Base-by-base conservation (phyloP, 805 yeast genomes). In the Lipomyces starkeyi region DNA sequence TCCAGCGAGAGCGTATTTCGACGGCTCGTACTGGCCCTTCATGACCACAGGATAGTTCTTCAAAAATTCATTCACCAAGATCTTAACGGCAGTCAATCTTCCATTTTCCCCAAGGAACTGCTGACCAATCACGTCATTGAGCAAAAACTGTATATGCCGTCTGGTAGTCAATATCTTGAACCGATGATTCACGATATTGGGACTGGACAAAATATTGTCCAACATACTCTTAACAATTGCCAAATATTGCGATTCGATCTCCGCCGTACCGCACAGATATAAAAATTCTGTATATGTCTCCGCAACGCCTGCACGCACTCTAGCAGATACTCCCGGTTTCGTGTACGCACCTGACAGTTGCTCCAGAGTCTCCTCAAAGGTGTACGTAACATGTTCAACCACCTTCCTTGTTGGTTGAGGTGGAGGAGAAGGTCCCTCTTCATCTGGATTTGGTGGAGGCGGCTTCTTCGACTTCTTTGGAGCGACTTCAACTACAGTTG, bases 61-160 rank as follows among this genome's bases (percentile, higher is more conserved):
- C 52, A 76, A 59, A 49, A 76, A 59, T 40, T 73, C 75, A 34
- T 65, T 64, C 22, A 68, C 37, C 35, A 77, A 59, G 14, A 73
- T 34, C 58, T 72, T 73, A 20, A 69, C 58, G 1, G 78, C 76
- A 7, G 69, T 20, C 35, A 75, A 27, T 53, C 75, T 74, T 32
- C 77, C 78, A 47, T 62, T 64, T 55, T 77, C 80, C 14, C 79
- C 79, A 14, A 77, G 69, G n/a, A 75, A 52, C 59, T 73, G 70
- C 34, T 58, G 67, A 3, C 75, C 72, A 20, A 77, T 67, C 27
- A 76, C 63, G 13, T 73, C 74, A 32, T 70, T 69, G n/a, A 77
- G 67, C 29, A 77, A 43, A 58, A 74, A 73, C 20, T 55, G 20
- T 13, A 72, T 69, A 59, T 77, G 78, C 9, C 70, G 61, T 27